Percentiles rank a stretch among this genome's conserved stretches.
phyloP scores from a whole-genome alignment of 352 stramenopile species.

The Pythium aquatile region DNA sequence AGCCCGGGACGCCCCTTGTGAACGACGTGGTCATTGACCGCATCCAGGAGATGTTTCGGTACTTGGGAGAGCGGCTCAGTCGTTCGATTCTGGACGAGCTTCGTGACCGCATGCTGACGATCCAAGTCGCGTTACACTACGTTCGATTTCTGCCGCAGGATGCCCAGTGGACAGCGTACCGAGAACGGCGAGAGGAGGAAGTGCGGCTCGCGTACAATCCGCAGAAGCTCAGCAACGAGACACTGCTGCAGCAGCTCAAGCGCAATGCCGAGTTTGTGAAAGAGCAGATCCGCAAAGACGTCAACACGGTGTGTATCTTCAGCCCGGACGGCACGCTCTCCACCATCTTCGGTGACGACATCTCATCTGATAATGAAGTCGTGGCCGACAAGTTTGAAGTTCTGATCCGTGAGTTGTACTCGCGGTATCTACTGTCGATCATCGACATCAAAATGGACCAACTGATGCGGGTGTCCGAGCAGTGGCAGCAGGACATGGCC shows the following conservation, averaged over 20 bases:
- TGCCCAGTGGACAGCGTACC: conserved; percentile 66
- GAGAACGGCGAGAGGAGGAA: conserved; percentile 54
- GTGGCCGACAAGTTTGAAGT: conserved; percentile 64
- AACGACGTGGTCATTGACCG: conserved; percentile 52
- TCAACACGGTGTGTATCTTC: conserved; percentile 74
- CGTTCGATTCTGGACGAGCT: conserved; percentile 53
- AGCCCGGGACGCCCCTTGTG: conserved; percentile 1
- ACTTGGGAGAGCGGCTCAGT: conserved; percentile 49
- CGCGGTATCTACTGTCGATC: conserved; percentile 44
- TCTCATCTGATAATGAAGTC: conserved; percentile 41
- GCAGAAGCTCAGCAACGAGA: conserved; percentile 18
- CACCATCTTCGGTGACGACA: conserved; percentile 72
- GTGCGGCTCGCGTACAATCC: conserved; percentile 44
- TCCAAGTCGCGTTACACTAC: conserved; percentile 57
- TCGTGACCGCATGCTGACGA: conserved; percentile 47
- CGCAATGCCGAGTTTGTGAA: conserved; percentile 71
- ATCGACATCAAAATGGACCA: conserved; percentile 60
- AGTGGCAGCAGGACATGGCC: conserved; percentile 60
- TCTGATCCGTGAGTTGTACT: conserved; percentile 61
- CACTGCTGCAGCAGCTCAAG: conserved; percentile 35
- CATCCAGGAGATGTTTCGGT: conserved; percentile 73
- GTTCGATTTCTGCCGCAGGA: conserved; percentile 62
- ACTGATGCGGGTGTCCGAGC: conserved; percentile 47
- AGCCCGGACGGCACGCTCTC: conserved; percentile 54
- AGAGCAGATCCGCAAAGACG: conserved; percentile 66